Evolutionary conservation across 768 basidiomycete species (phyloP), one percentile per base, ranked within the genome.

Genomic region (Mycena amicta): DNA sequence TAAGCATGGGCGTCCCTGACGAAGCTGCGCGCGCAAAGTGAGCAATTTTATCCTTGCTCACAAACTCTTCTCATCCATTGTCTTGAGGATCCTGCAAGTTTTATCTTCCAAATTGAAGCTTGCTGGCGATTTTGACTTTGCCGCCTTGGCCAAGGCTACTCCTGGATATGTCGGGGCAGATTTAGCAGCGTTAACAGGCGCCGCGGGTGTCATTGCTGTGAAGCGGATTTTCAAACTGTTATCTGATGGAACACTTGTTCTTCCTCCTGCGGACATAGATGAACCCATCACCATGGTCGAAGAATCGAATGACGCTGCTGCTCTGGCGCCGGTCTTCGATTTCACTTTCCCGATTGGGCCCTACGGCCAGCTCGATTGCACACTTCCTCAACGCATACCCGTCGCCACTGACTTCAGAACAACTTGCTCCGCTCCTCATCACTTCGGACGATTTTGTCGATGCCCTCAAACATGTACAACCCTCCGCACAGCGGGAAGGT

Each of bases 151-250:
- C 20, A 96, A 93, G 73, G 87, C 90, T 1, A 99, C 96, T 0
- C 97, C 97, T 2, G 97, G 97, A 2, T 99, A 97, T 66, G 95
- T 98, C 13, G 95, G 97, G 27, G 97, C 97, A 0, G 96, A 99
- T 76, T 72, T 98, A 29, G 85, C 91, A 0, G 91, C 95, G 0
- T 75, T 98, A 4, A 92, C 94, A 0, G 91, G 93, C 6, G 94
- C 95, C 22, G 96, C 96, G 2, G 96, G 96, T 1, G 91, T 98
- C 54, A 90, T 94, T 50, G 95, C 97, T 0, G 95, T 98, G 29
- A 98, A 98, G 72, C 84, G 97, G 25, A 97, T 98, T 67, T 98
- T 98, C 74, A 84, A 89, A 62, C 80, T 85, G 64, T 71, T 94
- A 8, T 87, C 89, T 0, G 86, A 88, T 16, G 87, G 85, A 11